Evolutionary conservation across 345 rosid genomes (phyloP).

Genomic region (Eucalyptus dawsonii): DNA sequence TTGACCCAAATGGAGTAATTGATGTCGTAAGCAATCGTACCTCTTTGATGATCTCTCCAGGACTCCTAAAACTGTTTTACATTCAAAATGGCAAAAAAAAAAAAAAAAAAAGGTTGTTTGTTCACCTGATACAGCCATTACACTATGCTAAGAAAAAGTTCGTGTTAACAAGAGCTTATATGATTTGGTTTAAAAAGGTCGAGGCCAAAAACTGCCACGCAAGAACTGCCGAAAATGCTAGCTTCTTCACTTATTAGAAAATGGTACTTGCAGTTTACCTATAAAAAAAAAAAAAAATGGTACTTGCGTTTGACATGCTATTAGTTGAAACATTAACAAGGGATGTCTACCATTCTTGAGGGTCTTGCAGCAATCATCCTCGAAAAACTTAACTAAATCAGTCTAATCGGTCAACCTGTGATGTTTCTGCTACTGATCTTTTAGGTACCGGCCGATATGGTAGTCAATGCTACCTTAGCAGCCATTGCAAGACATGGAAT

Average conservation of each 20-base stretch:
- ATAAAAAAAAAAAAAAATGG: not conserved
- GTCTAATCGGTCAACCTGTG: not conserved
- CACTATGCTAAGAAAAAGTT: not conserved
- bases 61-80: not conserved
- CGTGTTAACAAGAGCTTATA: not conserved
- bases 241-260: not conserved
- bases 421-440: not conserved
- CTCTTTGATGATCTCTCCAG: not conserved
- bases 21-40: conserved; percentile 54
- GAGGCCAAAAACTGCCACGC: not conserved
- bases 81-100: not conserved
- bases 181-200: not conserved
- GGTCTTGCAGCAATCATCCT: not conserved
- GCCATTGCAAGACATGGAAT: conserved; percentile 74
- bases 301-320: not conserved
- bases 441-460: conserved; percentile 78
- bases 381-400: not conserved
- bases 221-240: not conserved
- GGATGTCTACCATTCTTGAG: not conserved
- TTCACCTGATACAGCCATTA: not conserved
- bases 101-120: no score
- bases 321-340: not conserved
- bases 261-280: not conserved
- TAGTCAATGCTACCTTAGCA: conserved; percentile 80
- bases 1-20: conserved; percentile 80